phyloP scores from a whole-genome alignment of 2,329 filamentous ascomycete genomes.

The Colletotrichum cordylinicola region DNA sequence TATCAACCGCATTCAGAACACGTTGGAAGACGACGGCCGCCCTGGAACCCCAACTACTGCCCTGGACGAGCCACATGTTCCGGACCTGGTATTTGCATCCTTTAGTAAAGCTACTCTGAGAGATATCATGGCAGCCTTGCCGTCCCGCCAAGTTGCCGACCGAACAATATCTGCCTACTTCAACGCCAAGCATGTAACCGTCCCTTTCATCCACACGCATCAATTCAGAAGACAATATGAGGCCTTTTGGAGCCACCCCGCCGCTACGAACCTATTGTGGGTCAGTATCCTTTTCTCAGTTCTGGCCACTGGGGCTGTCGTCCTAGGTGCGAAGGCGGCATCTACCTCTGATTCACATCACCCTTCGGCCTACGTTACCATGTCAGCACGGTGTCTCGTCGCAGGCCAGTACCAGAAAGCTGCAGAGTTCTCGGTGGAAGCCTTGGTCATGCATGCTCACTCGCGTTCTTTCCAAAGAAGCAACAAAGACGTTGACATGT shows the following conservation, averaged over 20 bases:
- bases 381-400: slow-evolving; percentile 51
- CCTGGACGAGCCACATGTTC: background rate
- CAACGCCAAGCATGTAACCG: slow-evolving; percentile 39
- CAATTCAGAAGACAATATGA: slow-evolving; percentile 55
- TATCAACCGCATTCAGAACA: slow-evolving; percentile 39
- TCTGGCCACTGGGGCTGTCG: slow-evolving; percentile 44
- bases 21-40: slow-evolving; percentile 27
- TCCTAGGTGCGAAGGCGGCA: slow-evolving; percentile 33
- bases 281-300: slow-evolving; percentile 55
- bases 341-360: slow-evolving; percentile 26
- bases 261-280: slow-evolving; percentile 50
- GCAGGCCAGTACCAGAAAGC: slow-evolving; percentile 52
- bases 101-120: slow-evolving; percentile 29
- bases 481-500: background rate
- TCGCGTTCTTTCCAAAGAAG: slow-evolving; percentile 31
- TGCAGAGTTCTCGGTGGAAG: slow-evolving; percentile 51
- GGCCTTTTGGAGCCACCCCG: slow-evolving; percentile 48
- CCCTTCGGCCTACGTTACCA: slow-evolving; percentile 36
- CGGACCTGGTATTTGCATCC: slow-evolving; percentile 36
- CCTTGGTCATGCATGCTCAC: slow-evolving; percentile 50
- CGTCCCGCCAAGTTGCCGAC: slow-evolving; percentile 40
- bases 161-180: slow-evolving; percentile 42
- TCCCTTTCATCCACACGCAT: slow-evolving; percentile 42
- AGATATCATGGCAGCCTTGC: slow-evolving; percentile 38
- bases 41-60: background rate